phyloP scores from a whole-genome alignment of 2,329 filamentous ascomycete genomes.

The Clonostachys chloroleuca region DNA sequence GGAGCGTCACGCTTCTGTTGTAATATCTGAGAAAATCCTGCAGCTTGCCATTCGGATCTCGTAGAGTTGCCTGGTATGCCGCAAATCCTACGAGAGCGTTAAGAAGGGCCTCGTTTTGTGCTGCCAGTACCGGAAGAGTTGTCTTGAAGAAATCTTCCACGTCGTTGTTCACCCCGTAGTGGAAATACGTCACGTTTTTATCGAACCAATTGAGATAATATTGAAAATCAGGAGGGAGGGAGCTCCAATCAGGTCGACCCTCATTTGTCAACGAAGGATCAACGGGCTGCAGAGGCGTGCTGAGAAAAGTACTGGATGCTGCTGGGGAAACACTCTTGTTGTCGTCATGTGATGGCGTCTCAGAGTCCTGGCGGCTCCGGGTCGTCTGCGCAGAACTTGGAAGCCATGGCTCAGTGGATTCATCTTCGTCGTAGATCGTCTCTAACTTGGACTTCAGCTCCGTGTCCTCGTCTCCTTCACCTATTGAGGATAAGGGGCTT shows the following conservation, averaged over 20 bases:
- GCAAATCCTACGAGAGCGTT: conserved; percentile 86
- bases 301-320: conserved; percentile 18
- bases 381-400: no score
- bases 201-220: conserved; percentile 77
- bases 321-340: conserved; percentile 49
- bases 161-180: conserved; percentile 76
- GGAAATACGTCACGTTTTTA: conserved; percentile 73
- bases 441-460: conserved; percentile 40
- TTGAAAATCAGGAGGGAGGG: conserved; percentile 65
- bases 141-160: conserved; percentile 68
- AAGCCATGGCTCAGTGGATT: conserved; percentile 24
- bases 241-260: conserved; percentile 42
- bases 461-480: conserved; percentile 40
- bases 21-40: conserved; percentile 85
- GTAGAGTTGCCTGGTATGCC: conserved; percentile 77
- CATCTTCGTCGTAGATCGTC: conserved; percentile 51
- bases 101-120: conserved; percentile 72
- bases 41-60: conserved; percentile 66
- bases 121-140: conserved; percentile 66
- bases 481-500: conserved; percentile 51
- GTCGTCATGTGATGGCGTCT: conserved; percentile 47
- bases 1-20: conserved; percentile 76
- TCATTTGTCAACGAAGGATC: conserved; percentile 13
- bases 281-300: conserved; percentile 16
- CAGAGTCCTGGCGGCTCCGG: conserved; percentile 23